Evolutionary conservation across 345 rosid species (phyloP), one percentile per base, ranked within the genome.

Genomic region (Erucastrum elatum): DNA sequence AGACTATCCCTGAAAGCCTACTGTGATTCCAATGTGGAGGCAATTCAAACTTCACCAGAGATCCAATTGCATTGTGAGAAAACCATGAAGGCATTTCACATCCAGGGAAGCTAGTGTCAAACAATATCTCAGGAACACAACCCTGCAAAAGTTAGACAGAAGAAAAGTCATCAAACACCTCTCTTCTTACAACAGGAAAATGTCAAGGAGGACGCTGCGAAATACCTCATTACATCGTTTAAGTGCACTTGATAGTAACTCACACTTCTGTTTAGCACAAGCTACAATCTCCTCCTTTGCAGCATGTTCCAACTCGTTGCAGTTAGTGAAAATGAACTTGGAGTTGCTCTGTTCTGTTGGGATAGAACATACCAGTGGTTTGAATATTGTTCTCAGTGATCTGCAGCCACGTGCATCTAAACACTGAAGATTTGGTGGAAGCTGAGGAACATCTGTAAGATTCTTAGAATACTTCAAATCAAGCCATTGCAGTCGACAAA

Each of bases 21-120:
- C 13, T 76, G 74, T 68, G 2, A 17, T 68, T 68, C 80, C 80
- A 68, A 1, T 76, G 80, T 0, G n/a, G 69, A 1, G 74, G 80
- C 4, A n/a, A 21, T 61, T 76, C 68, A 8, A 68, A 68, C 5
- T 46, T 4, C 68, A 76, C 30, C 62, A 7, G 4, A 17, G 74
- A 76, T 76, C 80, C 80, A 44, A 60, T 31, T 46, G 63, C 63
- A 1, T 68, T 5, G 1, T 76, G 53, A 27, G 2, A 8, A 68
- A 68, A 68, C 74, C 74, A 76, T 46, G 74, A 76, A 44, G 74
- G 80, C 8, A 76, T 17, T 61, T 76, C 80, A 61, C 68, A 2
- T 44, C 74, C 80, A 5, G 58, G 58, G 53, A 59, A 76, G 68
- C 80, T 3, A 0, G 62, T 76, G 27, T 12, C 26, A 8, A 76